Evolutionary conservation across 2,329 filamentous ascomycete species (phyloP).

Genomic region (Aschersonia sp.): DNA sequence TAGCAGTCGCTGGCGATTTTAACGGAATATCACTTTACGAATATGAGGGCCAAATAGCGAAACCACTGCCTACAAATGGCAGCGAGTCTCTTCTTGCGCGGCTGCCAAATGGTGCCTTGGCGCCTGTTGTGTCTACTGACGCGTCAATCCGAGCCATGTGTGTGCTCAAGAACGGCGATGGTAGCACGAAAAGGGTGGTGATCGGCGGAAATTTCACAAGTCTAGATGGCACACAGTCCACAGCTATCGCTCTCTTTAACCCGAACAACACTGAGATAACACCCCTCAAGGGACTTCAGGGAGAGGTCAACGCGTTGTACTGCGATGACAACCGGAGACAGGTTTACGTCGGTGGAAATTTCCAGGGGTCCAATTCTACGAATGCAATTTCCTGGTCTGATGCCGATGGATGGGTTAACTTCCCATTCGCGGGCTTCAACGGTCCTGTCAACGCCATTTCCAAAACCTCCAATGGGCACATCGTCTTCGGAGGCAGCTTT

Average conservation of each 20-base stretch:
- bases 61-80: constrained; percentile 54
- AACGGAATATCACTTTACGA: constrained; percentile 82
- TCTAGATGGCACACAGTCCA: constrained; percentile 59
- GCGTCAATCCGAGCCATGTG: constrained; percentile 85
- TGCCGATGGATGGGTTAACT: constrained; percentile 54
- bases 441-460: constrained; percentile 78
- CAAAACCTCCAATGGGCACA: constrained; percentile 64
- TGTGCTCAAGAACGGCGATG: constrained; percentile 52
- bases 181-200: constrained; percentile 57
- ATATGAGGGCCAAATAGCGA: constrained; percentile 65
- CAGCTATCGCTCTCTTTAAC: constrained; percentile 70
- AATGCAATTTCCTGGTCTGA: constrained; percentile 78
- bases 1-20: constrained; percentile 81
- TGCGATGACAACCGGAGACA: constrained; percentile 65
- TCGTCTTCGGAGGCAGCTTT: constrained; percentile 86
- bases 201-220: constrained; percentile 95
- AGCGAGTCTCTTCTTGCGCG: constrained; percentile 67
- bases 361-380: constrained; percentile 64
- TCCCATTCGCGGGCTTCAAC: constrained; percentile 91
- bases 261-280: constrained; percentile 54
- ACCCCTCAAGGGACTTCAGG: constrained; percentile 66
- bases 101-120: constrained; percentile 74
- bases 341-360: constrained; percentile 87
- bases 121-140: constrained; percentile 60
- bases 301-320: constrained; percentile 66